A percentile compares a stretch with the other conserved stretches of the same genome.
Evolutionary conservation across 1,139 yeast species (phyloP).

Genomic region (Magnusiomyces ingens): DNA sequence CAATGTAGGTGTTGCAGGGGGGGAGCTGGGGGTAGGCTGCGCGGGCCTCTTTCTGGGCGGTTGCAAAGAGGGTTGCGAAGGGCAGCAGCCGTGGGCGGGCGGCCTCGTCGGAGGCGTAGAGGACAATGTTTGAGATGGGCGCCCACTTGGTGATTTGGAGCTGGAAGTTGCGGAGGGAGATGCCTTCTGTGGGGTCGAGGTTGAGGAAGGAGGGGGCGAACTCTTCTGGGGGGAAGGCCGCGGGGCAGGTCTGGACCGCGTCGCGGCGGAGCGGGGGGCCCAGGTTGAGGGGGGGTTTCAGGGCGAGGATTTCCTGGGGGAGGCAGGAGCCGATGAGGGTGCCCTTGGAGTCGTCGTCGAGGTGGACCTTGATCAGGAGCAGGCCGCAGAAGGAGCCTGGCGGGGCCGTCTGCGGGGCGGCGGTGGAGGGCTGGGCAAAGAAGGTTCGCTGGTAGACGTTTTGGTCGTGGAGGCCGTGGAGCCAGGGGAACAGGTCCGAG

Average conservation of each 20-base stretch:
- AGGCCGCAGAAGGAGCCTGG: conserved; percentile 25
- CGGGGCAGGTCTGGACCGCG: not conserved
- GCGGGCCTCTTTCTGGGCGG: conserved; percentile 24
- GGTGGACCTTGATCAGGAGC: conserved; percentile 34
- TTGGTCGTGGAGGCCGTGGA: conserved; percentile 53
- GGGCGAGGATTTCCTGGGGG: conserved; percentile 48
- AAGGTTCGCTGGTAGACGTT: conserved; percentile 32
- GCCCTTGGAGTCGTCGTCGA: conserved; percentile 27
- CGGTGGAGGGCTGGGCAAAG: conserved; percentile 20
- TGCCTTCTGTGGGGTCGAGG: conserved; percentile 56
- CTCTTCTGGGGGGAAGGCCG: not conserved
- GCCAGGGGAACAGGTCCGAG: conserved; percentile 77
- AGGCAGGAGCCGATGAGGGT: conserved; percentile 57
- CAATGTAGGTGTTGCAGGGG: conserved; percentile 22
- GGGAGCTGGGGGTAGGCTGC: conserved; percentile 16
- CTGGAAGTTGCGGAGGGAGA: conserved; percentile 67
- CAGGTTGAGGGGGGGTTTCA: conserved; percentile 1
- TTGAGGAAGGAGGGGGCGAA: conserved; percentile 20
- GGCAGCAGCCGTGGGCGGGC: conserved; percentile 16
- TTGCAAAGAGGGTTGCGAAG: conserved; percentile 21
- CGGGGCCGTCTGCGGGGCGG: conserved; percentile 18
- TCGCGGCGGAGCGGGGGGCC: no score
- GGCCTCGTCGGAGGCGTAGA: conserved; percentile 46
- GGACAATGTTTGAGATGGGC: conserved; percentile 58
- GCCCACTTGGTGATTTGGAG: conserved; percentile 70